A percentile compares a stretch with the other conserved stretches of the same genome.
phyloP scores from a whole-genome alignment of 2,329 filamentous ascomycete species.

The Phaeosphaeriaceae sp. region DNA sequence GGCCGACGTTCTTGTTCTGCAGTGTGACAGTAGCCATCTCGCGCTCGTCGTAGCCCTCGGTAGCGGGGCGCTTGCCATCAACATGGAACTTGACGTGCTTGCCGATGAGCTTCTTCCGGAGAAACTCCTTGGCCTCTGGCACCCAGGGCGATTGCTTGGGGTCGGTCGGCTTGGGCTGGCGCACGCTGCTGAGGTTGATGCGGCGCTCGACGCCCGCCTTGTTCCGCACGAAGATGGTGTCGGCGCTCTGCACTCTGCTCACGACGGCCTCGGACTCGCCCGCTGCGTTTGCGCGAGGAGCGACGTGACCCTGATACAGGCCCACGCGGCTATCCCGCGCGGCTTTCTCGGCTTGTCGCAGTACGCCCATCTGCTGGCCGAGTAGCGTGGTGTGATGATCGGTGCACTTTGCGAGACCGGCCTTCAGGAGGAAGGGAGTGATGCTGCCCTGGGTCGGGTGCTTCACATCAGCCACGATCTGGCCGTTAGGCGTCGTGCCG shows the following conservation, averaged over 20 bases:
- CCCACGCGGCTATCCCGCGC: slow-evolving; percentile 80
- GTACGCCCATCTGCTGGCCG: slow-evolving; percentile 82
- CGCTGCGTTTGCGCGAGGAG: slow-evolving; percentile 65
- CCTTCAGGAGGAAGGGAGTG: slow-evolving; percentile 86
- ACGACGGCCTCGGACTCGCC: slow-evolving; percentile 81
- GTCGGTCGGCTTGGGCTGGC: slow-evolving; percentile 89
- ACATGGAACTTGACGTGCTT: slow-evolving; percentile 91
- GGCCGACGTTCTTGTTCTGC: slow-evolving; percentile 85
- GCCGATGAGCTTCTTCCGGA: slow-evolving; percentile 91
- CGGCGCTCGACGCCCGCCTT: slow-evolving; percentile 87
- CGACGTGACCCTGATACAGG: slow-evolving; percentile 81
- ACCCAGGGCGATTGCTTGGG: slow-evolving; percentile 86
- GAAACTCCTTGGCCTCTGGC: slow-evolving; percentile 93
- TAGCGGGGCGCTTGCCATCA: slow-evolving; percentile 88
- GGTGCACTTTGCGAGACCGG: slow-evolving; percentile 88
- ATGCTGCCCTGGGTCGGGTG: slow-evolving; percentile 89
- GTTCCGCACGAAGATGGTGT: slow-evolving; percentile 85
- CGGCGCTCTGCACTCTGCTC: slow-evolving; percentile 83
- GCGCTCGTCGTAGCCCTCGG: slow-evolving; percentile 89
- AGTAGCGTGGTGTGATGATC: slow-evolving; percentile 96
- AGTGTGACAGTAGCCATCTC: slow-evolving; percentile 89
- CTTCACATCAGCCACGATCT: slow-evolving; percentile 85
- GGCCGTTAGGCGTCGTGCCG: slow-evolving; percentile 86
- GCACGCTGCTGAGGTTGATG: slow-evolving; percentile 89
- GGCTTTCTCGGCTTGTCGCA: slow-evolving; percentile 85